phyloP scores from a whole-genome alignment of 129 eudicot genomes.

The Rutidosis leptorrhynchoides region DNA sequence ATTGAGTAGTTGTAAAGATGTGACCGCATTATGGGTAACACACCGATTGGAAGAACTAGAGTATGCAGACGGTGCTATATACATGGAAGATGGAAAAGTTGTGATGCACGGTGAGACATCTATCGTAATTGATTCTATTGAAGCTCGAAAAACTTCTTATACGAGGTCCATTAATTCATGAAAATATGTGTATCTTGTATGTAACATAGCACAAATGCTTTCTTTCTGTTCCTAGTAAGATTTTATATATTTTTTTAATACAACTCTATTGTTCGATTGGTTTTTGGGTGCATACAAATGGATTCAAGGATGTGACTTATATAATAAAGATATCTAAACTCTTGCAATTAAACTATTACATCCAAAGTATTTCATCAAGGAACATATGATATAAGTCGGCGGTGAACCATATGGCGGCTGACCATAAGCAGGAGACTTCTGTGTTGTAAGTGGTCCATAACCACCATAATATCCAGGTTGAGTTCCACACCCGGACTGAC shows the following conservation, averaged over 20 bases:
- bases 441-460: slow-evolving; percentile 63
- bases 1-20: slow-evolving; percentile 47
- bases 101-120: slow-evolving; percentile 70
- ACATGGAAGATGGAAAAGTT: slow-evolving; percentile 78
- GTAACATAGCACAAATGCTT: slow-evolving; percentile 3
- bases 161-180: slow-evolving; percentile 34
- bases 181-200: background rate
- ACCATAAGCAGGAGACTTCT: no score
- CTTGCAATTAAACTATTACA: no score
- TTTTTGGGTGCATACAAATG: no score
- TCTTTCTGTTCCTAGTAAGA: background rate
- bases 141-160: slow-evolving; percentile 57
- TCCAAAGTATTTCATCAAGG: no score
- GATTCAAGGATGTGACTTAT: no score
- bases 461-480: slow-evolving; percentile 48
- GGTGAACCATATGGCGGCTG: slow-evolving; percentile 57
- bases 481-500: slow-evolving; percentile 38
- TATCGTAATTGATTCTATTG: slow-evolving; percentile 46
- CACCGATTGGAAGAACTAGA: slow-evolving; percentile 83
- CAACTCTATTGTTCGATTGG: no score
- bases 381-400: background rate
- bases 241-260: background rate
- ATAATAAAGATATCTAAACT: no score
- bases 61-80: slow-evolving; percentile 88
- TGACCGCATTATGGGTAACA: slow-evolving; percentile 93